phyloP scores from a whole-genome alignment of 805 yeast genomes.

The Candida loeiensis region DNA sequence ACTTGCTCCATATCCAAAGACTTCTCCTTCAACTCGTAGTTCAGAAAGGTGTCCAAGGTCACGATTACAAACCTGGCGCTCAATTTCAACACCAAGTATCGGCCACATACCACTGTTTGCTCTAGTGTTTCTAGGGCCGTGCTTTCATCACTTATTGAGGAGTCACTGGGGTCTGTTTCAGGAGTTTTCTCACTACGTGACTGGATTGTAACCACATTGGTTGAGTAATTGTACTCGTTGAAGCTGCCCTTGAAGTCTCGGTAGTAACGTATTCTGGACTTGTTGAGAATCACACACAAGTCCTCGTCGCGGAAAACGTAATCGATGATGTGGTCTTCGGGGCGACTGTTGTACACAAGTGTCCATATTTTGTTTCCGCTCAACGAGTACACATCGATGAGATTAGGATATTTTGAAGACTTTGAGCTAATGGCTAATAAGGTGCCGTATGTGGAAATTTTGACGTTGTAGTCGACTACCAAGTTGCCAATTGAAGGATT shows the following conservation, averaged over 20 bases:
- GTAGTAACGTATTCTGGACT: conserved; percentile 55
- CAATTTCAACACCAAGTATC: conserved; percentile 44
- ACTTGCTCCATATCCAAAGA: conserved; percentile 18
- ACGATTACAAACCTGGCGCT: conserved; percentile 30
- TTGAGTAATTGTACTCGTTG: conserved; percentile 39
- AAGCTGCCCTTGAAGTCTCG: conserved; percentile 67
- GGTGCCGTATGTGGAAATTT: conserved; percentile 52
- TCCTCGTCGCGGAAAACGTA: conserved; percentile 51
- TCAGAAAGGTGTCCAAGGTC: conserved; percentile 38
- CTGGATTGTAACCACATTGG: conserved; percentile 7
- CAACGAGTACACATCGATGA: conserved; percentile 34
- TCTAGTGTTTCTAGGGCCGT: too few species aligned
- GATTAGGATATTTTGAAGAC: conserved; percentile 31
- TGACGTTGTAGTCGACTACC: conserved; percentile 39
- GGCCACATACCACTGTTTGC: conserved; percentile 31
- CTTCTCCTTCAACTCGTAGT: conserved; percentile 33
- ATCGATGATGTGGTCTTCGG: conserved; percentile 51
- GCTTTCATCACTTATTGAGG: too few species aligned
- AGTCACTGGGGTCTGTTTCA: too few species aligned
- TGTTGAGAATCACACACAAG: conserved; percentile 51
- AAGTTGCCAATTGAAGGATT: conserved; percentile 47
- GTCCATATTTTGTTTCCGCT: conserved; percentile 36
- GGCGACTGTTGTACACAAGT: conserved; percentile 37
- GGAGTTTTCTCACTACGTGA: too few species aligned
- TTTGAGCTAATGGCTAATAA: conserved; percentile 49